Evolutionary conservation across 192 early-diverging fungal genomes (phyloP).

Genomic region (Entophlyctis luteolus): DNA sequence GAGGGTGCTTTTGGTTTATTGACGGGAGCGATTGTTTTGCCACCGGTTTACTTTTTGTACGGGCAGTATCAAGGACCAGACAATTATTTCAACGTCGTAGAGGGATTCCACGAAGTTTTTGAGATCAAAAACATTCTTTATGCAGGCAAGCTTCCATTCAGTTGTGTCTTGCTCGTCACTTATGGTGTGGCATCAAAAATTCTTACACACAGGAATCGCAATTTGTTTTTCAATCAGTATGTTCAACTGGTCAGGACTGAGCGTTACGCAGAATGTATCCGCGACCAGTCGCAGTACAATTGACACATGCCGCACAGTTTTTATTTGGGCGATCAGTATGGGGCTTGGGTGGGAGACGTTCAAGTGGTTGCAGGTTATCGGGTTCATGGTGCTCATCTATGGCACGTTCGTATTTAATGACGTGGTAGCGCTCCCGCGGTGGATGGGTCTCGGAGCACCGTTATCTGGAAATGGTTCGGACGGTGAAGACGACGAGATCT

Average conservation of each 20-base stretch:
- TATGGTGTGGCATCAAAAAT: too few relatives aligned
- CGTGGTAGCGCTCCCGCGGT: conserved; percentile 3
- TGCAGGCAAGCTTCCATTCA: conserved; percentile 56
- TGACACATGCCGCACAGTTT: conserved; percentile 91
- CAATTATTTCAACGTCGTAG: conserved; percentile 77
- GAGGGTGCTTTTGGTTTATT: conserved; percentile 89
- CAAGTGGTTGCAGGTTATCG: conserved; percentile 86
- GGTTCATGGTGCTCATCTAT: conserved; percentile 56
- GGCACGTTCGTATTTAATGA: conserved; percentile 29
- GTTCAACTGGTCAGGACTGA: conserved; percentile 94
- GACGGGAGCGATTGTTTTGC: conserved; percentile 65
- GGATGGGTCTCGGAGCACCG: background rate
- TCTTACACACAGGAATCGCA: conserved; percentile 62
- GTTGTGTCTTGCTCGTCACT: conserved; percentile 45
- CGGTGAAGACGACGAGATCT: too few relatives aligned
- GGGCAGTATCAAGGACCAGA: conserved; percentile 61
- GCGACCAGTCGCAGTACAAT: conserved; percentile 93
- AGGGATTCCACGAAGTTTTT: conserved; percentile 62
- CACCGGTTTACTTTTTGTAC: conserved; percentile 67
- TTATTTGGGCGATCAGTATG: conserved; percentile 90
- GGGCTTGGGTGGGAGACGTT: conserved; percentile 95
- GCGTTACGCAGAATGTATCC: conserved; percentile 77
- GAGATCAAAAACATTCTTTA: conserved; percentile 22
- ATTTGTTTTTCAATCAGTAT: conserved; percentile 64
- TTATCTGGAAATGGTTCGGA: background rate